A percentile compares a stretch with the other conserved stretches of the same genome.
Evolutionary conservation across 345 rosid species (phyloP).

Genomic region (Populus ilicifolia): DNA sequence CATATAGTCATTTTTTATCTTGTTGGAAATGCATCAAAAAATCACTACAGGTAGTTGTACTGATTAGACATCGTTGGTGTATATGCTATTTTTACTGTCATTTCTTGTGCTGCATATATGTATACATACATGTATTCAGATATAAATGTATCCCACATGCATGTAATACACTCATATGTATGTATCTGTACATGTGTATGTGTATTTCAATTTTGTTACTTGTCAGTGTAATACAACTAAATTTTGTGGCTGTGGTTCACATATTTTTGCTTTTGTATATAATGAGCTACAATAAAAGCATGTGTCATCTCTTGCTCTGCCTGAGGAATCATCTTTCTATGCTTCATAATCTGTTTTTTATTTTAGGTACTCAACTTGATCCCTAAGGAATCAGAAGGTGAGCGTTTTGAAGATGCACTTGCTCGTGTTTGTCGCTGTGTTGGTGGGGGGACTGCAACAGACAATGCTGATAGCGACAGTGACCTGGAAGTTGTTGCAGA

Average conservation of each 20-base stretch:
- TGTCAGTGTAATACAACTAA: neutral
- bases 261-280: neutral
- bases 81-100: neutral
- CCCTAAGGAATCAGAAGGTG: slow-evolving; percentile 85
- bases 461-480: slow-evolving; percentile 90
- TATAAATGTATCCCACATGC: neutral
- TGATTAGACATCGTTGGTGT: neutral
- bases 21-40: neutral
- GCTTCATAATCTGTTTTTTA: neutral
- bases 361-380: slow-evolving; percentile 73
- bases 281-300: neutral
- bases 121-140: neutral
- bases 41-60: neutral
- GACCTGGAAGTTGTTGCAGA: slow-evolving; percentile 98
- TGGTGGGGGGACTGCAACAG: slow-evolving; percentile 80
- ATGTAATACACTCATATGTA: neutral
- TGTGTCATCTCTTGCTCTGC: neutral
- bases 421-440: slow-evolving; percentile 87
- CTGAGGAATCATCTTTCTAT: neutral
- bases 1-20: neutral
- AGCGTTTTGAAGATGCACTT: slow-evolving; percentile 75
- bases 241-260: neutral
- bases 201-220: neutral
- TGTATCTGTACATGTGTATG: neutral
- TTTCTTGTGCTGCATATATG: neutral